Evolutionary conservation across 2,329 filamentous ascomycete genomes (phyloP).

Genomic region (Fusarium dlaminii): DNA sequence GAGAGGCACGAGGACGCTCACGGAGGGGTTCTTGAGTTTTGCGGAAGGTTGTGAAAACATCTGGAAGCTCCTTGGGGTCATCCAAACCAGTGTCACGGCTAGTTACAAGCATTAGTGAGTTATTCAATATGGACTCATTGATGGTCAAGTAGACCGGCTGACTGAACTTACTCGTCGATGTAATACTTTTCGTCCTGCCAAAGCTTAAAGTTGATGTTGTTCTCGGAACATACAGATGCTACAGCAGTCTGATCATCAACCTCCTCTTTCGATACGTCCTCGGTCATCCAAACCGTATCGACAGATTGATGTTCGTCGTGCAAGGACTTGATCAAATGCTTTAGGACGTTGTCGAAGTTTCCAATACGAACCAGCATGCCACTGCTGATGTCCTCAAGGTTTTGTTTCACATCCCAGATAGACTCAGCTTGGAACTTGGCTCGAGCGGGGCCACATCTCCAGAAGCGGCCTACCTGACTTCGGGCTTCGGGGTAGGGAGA

Average conservation of each 20-base stretch:
- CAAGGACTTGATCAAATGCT: conserved; percentile 63
- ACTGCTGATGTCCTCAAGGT: conserved; percentile 67
- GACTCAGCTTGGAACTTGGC: conserved; percentile 77
- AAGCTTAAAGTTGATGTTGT: conserved; percentile 67
- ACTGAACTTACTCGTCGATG: conserved; percentile 74
- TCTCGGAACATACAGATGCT: conserved; percentile 59
- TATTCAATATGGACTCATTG: neutral
- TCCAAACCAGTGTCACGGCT: conserved; percentile 74
- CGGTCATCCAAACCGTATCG: conserved; percentile 77
- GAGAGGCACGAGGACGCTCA: conserved; percentile 65
- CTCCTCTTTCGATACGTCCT: conserved; percentile 76
- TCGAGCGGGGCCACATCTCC: conserved; percentile 77
- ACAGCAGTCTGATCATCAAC: conserved; percentile 69
- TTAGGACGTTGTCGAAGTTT: conserved; percentile 65
- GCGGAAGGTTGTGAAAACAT: conserved; percentile 79
- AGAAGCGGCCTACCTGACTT: conserved; percentile 72
- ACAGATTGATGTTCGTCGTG: conserved; percentile 56
- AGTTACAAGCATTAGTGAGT: conserved; percentile 19
- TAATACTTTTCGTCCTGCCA: conserved; percentile 83
- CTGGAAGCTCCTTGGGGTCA: conserved; percentile 69
- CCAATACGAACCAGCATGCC: conserved; percentile 73
- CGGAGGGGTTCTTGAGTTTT: conserved; percentile 78
- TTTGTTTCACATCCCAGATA: conserved; percentile 76
- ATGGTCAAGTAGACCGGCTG: too few relatives aligned
- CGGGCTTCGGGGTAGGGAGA: conserved; percentile 76